Evolutionary conservation across 768 basidiomycete species (phyloP).

Genomic region (Lactarius sp.): DNA sequence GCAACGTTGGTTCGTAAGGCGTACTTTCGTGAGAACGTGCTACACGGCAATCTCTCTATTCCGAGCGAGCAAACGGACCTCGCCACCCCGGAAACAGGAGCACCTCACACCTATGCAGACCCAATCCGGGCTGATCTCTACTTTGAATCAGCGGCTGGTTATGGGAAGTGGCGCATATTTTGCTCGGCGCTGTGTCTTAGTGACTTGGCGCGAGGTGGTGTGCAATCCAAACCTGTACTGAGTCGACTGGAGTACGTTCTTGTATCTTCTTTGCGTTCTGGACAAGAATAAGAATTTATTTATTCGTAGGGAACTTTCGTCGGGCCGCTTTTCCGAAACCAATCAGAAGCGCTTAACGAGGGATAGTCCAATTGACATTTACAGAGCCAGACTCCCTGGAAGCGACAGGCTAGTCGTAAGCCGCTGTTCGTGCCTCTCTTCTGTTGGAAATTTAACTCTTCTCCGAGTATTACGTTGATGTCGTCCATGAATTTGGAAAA

Average conservation of each 20-base stretch:
- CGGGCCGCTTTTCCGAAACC: conserved; percentile 16
- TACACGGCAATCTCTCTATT: conserved; percentile 7
- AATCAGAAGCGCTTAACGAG: conserved; percentile 18
- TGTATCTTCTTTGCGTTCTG: background rate
- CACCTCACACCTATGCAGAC: background rate
- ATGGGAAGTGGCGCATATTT: conserved; percentile 15
- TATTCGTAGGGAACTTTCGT: conserved; percentile 17
- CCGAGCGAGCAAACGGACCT: background rate
- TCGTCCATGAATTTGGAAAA: conserved; percentile 14
- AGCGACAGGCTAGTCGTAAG: conserved; percentile 18
- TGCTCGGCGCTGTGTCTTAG: background rate
- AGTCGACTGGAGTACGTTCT: conserved; percentile 12
- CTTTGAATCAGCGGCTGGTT: conserved; percentile 2
- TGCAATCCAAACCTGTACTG: background rate
- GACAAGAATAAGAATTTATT: background rate
- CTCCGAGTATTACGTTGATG: conserved; percentile 20
- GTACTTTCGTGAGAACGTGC: conserved; percentile 14
- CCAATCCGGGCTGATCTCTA: conserved; percentile 16
- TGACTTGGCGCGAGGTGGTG: background rate
- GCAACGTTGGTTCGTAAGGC: background rate
- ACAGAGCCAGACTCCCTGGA: conserved; percentile 21
- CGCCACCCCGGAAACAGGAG: background rate
- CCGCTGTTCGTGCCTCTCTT: background rate
- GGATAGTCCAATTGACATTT: conserved; percentile 21
- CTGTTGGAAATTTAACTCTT: background rate